Percentiles rank a stretch among this genome's conserved stretches.
These are phyloP conservation scores for Xylogone sp. DNA, from an alignment of 2,329 filamentous ascomycete genomes.

Conservation along the genomic window DNA sequence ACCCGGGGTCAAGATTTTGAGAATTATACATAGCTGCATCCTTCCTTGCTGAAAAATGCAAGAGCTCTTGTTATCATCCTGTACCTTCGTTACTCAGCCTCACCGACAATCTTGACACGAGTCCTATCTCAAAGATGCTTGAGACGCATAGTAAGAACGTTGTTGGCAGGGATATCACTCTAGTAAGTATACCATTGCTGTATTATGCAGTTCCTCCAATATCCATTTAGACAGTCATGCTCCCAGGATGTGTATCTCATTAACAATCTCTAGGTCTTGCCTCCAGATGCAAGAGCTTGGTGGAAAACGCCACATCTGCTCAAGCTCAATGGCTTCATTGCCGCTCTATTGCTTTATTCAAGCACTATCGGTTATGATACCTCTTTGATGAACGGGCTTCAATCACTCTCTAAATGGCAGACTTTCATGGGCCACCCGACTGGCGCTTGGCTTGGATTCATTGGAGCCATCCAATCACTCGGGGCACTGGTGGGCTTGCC, in stretches of 20 bases:
- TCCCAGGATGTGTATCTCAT: background rate
- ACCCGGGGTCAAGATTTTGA: background rate
- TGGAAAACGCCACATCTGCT: slow-evolving; percentile 1
- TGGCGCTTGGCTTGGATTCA: slow-evolving; percentile 26
- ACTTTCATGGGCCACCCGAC: slow-evolving; percentile 25
- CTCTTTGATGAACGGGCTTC: slow-evolving; percentile 26
- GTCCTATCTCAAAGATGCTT: background rate
- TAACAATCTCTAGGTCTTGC: background rate
- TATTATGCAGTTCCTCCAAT: background rate
- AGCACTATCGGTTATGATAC: slow-evolving; percentile 8
- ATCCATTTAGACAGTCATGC: background rate
- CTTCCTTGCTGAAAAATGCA: background rate
- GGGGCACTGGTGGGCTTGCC: slow-evolving; percentile 26
- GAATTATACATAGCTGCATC: background rate
- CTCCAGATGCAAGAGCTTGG: background rate
- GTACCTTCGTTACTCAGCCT: background rate
- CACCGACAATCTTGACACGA: background rate
- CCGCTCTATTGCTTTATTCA: background rate
- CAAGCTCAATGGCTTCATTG: slow-evolving; percentile 1
- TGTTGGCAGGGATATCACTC: background rate
- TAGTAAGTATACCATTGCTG: background rate
- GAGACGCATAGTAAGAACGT: background rate
- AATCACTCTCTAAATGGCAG: slow-evolving; percentile 29
- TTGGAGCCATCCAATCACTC: slow-evolving; percentile 28
- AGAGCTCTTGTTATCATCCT: background rate